Percentiles rank a stretch among this genome's conserved stretches.
These are phyloP conservation scores for Talaromyces nanjingensis DNA, from an alignment of 495 filamentous ascomycete genomes.

Conservation along the genomic window DNA sequence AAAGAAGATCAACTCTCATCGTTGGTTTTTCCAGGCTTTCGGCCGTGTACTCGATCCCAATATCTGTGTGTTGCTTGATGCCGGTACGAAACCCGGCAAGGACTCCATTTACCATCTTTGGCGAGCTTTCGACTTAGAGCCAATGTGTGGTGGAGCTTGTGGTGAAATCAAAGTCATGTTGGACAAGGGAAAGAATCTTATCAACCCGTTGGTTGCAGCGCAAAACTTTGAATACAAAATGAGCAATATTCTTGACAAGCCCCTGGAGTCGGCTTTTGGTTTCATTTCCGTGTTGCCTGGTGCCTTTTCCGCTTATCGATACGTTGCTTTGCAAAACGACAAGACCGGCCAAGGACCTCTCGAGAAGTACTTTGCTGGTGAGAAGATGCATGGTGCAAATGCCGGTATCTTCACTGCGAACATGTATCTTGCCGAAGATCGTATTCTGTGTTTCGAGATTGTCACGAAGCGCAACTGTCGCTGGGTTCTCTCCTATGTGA, in stretches of 20 bases:
- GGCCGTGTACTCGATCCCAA: constrained; percentile 89
- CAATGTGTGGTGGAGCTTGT: constrained; percentile 94
- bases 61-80: constrained; percentile 93
- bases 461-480: constrained; percentile 94
- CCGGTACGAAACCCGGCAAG: constrained; percentile 86
- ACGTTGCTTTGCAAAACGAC: constrained; percentile 91
- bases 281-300: constrained; percentile 97
- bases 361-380: constrained; percentile 95
- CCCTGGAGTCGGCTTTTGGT: constrained; percentile 93
- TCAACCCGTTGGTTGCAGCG: constrained; percentile 91
- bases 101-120: constrained; percentile 95
- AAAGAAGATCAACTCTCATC: constrained; percentile 99
- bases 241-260: constrained; percentile 98
- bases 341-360: constrained; percentile 86
- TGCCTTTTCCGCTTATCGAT: constrained; percentile 97
- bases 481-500: constrained; percentile 98
- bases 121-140: constrained; percentile 97
- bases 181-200: constrained; percentile 78
- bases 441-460: constrained; percentile 98
- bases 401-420: constrained; percentile 98
- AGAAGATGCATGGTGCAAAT: constrained; percentile 93
- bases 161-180: constrained; percentile 99
- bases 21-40: constrained; percentile 99
- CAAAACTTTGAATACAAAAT: constrained; percentile 99
- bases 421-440: constrained; percentile 99